phyloP scores from a whole-genome alignment of 2,329 filamentous ascomycete genomes.

The Diplodia intermedia region DNA sequence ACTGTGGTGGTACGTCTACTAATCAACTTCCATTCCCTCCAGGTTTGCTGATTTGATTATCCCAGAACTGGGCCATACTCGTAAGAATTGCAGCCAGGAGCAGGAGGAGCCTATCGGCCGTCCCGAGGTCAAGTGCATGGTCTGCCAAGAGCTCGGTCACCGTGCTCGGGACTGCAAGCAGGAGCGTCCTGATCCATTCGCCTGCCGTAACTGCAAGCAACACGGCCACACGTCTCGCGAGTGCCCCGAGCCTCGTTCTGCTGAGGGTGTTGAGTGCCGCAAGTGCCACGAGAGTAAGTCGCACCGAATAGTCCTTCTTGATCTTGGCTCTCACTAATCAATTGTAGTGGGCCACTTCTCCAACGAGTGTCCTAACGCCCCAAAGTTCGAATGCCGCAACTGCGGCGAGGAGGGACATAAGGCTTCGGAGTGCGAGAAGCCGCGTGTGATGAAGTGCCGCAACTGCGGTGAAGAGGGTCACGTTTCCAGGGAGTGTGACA shows the following conservation, averaged over 20 bases:
- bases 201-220: constrained; percentile 72
- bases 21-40: not conserved
- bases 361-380: constrained; percentile 42
- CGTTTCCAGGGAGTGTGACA: constrained; percentile 47
- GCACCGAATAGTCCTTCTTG: not conserved
- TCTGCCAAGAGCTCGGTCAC: constrained; percentile 70
- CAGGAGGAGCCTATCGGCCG: constrained; percentile 55
- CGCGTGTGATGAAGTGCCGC: constrained; percentile 47
- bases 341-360: constrained; percentile 45
- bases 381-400: constrained; percentile 44
- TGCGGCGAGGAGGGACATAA: constrained; percentile 48
- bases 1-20: constrained; percentile 58
- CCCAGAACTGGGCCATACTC: constrained; percentile 65
- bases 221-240: constrained; percentile 48
- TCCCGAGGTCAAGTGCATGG: constrained; percentile 65
- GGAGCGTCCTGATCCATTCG: constrained; percentile 65
- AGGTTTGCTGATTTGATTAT: constrained; percentile 4
- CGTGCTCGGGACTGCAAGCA: constrained; percentile 69
- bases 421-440: constrained; percentile 47
- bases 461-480: constrained; percentile 49
- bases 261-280: constrained; percentile 68
- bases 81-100: constrained; percentile 68
- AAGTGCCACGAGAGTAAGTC: constrained; percentile 66
- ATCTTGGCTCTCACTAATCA: constrained; percentile 11
- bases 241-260: constrained; percentile 53